Evolutionary conservation across 805 yeast species (phyloP), one percentile per base, ranked within the genome.

Genomic region (Candida nemodendra): DNA sequence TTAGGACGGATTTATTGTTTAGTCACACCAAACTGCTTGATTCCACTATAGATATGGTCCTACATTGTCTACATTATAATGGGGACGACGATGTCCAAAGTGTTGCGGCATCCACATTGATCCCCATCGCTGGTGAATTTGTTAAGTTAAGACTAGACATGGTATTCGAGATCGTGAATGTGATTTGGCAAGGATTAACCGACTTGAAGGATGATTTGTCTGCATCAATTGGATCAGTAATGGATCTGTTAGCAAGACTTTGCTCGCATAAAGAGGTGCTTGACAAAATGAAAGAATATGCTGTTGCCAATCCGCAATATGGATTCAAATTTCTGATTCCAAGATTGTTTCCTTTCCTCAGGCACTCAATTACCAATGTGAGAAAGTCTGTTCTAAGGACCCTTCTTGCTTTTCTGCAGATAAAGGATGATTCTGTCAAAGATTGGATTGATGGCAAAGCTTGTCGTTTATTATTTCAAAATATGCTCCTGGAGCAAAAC

Each of bases 51-150:
- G 71, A 78, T 29, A 85, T 93, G 75, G 98, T 93, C 1, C 67
- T 93, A 29, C 87, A 85, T 62, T 96, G 97, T 3, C 66, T 93
- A 32, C 63, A 68, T 36, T 81, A 79, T 45, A 72, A 79, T 38
- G 95, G 89, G 51, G 98, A 90, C 60, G 98, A 90, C 60, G 99
- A 93, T 59, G 98, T 93, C 18, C 97, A 95, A 60, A 89, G 96
- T 7, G 96, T 91, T 31, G 89, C 96, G 17, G 98, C 99, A 0
- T 84, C 95, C 2, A 88, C 96, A 1, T 66, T 93, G 36, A 72
- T 91, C 0, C 99, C 99, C 3, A 86, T 93, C 32, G 89, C 96
- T 2, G 69, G 74, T n/a, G 86, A 87, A 47, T 87, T 91, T 59
- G 90, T 90, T n/a, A 68, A 72, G 26, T 65, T 83, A 30, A 76